A percentile compares a stretch with the other conserved stretches of the same genome.
Evolutionary conservation across 2,329 filamentous ascomycete species (phyloP).

Genomic region (Aspergillus glaucus): DNA sequence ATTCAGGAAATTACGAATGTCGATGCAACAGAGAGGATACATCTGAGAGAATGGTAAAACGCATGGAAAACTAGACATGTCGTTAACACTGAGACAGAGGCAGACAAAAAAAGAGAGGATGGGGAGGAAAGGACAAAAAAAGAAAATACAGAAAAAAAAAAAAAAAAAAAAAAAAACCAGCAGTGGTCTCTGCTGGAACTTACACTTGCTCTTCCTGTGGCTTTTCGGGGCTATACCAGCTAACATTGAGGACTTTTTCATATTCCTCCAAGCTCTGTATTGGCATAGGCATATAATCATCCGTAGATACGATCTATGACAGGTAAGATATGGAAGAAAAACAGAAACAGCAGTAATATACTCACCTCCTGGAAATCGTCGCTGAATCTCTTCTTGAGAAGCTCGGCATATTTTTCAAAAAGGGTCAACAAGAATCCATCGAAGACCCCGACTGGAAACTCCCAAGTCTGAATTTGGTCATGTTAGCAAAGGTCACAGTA

Average conservation of each 20-base stretch:
- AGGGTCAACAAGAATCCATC: conserved; percentile 80
- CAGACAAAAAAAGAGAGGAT: background rate
- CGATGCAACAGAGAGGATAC: conserved; percentile 97
- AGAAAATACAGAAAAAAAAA: too few relatives aligned
- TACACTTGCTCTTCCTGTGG: conserved; percentile 67
- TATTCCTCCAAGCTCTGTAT: conserved; percentile 88
- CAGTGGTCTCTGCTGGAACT: conserved; percentile 21
- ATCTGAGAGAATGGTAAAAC: conserved; percentile 98
- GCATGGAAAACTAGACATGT: conserved; percentile 65
- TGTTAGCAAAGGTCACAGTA: conserved; percentile 5
- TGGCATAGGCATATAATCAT: conserved; percentile 99
- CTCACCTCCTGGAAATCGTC: conserved; percentile 86
- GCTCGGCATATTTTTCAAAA: conserved; percentile 88
- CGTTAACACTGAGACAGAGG: background rate
- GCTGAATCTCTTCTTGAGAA: conserved; percentile 85
- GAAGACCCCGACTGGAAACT: conserved; percentile 73
- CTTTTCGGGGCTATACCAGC: conserved; percentile 88
- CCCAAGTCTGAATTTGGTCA: conserved; percentile 62
- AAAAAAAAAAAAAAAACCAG: too few relatives aligned
- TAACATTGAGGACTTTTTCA: conserved; percentile 90
- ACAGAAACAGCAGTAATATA: background rate
- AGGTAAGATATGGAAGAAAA: conserved; percentile 6
- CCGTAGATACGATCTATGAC: conserved; percentile 64
- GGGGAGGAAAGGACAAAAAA: too few relatives aligned
- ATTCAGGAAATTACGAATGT: conserved; percentile 94